Conservation (phyloP, 2,329 filamentous ascomycete species). For the Monosporascus sp. region DNA sequence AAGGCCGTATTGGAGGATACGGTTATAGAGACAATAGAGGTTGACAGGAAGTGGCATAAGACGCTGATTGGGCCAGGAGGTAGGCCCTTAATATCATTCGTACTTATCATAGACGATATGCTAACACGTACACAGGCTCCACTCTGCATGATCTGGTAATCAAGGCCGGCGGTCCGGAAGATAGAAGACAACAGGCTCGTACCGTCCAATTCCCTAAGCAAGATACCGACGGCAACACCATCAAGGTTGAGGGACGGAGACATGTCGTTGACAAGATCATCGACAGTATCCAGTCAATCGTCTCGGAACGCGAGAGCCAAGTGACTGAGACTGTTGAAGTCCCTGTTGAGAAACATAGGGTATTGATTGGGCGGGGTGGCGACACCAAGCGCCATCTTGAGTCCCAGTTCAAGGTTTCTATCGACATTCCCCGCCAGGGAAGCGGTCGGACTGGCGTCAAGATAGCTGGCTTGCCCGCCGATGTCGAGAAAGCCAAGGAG, state of each 20-base stretch:
- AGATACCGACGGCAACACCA: constrained; percentile 73
- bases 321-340: constrained; percentile 74
- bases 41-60: constrained; percentile 93
- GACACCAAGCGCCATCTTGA: constrained; percentile 82
- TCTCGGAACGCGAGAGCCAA: constrained; percentile 78
- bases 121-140: constrained; percentile 56
- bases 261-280: constrained; percentile 86
- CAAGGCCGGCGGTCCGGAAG: constrained; percentile 83
- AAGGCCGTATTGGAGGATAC: constrained; percentile 84
- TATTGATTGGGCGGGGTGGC: constrained; percentile 87
- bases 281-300: constrained; percentile 72
- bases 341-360: constrained; percentile 81
- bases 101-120: constrained; percentile 5
- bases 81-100: constrained; percentile 39
- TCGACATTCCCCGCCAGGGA: constrained; percentile 89
- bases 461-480: constrained; percentile 69
- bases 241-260: constrained; percentile 81
- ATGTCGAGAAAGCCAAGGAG: constrained; percentile 80
- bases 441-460: constrained; percentile 80
- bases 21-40: constrained; percentile 74
- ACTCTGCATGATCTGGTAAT: constrained; percentile 83
- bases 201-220: constrained; percentile 93
- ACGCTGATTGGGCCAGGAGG: constrained; percentile 83
- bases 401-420: constrained; percentile 74
- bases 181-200: constrained; percentile 75